phyloP scores from a whole-genome alignment of 2,329 filamentous ascomycete species.

The Phyllosticta ampelicida region DNA sequence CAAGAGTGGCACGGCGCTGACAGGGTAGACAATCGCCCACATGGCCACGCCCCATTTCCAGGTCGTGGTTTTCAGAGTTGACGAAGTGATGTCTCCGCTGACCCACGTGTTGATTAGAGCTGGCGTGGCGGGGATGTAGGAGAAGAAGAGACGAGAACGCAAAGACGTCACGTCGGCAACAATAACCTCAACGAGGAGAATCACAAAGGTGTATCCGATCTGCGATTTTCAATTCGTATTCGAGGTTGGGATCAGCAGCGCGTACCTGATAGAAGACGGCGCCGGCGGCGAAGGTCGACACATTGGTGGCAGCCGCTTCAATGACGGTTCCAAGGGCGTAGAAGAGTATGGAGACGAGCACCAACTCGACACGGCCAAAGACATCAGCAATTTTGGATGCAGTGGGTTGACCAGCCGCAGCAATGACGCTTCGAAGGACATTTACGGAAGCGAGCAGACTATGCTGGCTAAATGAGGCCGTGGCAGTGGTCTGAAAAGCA shows the following conservation, averaged over 20 bases:
- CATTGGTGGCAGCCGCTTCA: slow-evolving; percentile 40
- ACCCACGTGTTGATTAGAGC: slow-evolving; percentile 54
- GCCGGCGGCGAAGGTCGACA: slow-evolving; percentile 46
- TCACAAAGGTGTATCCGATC: slow-evolving; percentile 51
- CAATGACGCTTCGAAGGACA: slow-evolving; percentile 48
- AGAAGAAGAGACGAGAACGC: slow-evolving; percentile 52
- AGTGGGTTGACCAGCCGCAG: slow-evolving; percentile 47
- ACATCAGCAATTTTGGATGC: slow-evolving; percentile 52
- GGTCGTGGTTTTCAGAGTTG: slow-evolving; percentile 39
- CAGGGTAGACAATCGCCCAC: slow-evolving; percentile 51
- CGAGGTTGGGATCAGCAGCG: not conserved
- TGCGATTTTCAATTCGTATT: slow-evolving; percentile 9
- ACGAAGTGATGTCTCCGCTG: slow-evolving; percentile 44
- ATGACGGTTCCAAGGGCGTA: slow-evolving; percentile 46
- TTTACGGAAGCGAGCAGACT: slow-evolving; percentile 49
- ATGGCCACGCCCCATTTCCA: slow-evolving; percentile 53
- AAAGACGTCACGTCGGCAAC: slow-evolving; percentile 54
- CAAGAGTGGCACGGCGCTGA: slow-evolving; percentile 46
- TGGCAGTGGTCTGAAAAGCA: slow-evolving; percentile 39
- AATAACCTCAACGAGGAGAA: slow-evolving; percentile 53
- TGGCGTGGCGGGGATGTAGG: slow-evolving; percentile 50
- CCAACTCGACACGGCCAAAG: slow-evolving; percentile 50
- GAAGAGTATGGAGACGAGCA: slow-evolving; percentile 45
- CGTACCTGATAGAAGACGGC: slow-evolving; percentile 45
- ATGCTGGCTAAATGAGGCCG: slow-evolving; percentile 41